A percentile compares a stretch with the other conserved stretches of the same genome.
Conservation (phyloP, 2,329 filamentous ascomycete species). For the Elsinoe perseae region DNA sequence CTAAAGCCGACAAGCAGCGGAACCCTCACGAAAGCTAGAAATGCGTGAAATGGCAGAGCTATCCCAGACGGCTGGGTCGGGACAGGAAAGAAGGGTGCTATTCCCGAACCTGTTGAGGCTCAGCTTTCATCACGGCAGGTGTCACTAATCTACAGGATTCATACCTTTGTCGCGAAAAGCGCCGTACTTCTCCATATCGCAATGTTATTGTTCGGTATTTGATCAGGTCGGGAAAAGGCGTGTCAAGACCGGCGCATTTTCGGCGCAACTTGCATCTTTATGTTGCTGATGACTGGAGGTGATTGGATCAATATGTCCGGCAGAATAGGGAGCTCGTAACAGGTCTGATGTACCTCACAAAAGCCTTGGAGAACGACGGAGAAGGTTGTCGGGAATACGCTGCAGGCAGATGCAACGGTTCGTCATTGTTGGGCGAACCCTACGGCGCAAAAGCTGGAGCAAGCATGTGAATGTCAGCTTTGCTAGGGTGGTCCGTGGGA, state of each 20-base stretch:
- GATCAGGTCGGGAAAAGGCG: not conserved
- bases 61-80: slow-evolving; percentile 56
- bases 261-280: slow-evolving; percentile 13
- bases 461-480: slow-evolving; percentile 8
- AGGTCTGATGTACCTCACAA: not conserved
- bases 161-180: slow-evolving; percentile 85
- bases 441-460: not conserved
- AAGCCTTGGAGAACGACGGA: not conserved
- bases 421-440: not conserved
- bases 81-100: slow-evolving; percentile 88
- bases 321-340: slow-evolving; percentile 12
- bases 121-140: slow-evolving; percentile 1
- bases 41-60: slow-evolving; percentile 50
- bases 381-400: slow-evolving; percentile 6
- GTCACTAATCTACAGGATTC: slow-evolving; percentile 16
- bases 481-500: too few relatives aligned
- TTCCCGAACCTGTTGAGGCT: slow-evolving; percentile 66
- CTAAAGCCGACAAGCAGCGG: slow-evolving; percentile 65
- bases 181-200: slow-evolving; percentile 82
- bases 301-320: not conserved
- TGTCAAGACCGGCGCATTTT: slow-evolving; percentile 8
- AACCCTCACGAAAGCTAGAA: slow-evolving; percentile 73
- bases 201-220: not conserved
- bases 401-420: slow-evolving; percentile 12
- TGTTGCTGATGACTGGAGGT: not conserved